These are phyloP conservation scores for Lophiostoma macrostomum DNA, from an alignment of 495 filamentous ascomycete species.

Conservation along the genomic window DNA sequence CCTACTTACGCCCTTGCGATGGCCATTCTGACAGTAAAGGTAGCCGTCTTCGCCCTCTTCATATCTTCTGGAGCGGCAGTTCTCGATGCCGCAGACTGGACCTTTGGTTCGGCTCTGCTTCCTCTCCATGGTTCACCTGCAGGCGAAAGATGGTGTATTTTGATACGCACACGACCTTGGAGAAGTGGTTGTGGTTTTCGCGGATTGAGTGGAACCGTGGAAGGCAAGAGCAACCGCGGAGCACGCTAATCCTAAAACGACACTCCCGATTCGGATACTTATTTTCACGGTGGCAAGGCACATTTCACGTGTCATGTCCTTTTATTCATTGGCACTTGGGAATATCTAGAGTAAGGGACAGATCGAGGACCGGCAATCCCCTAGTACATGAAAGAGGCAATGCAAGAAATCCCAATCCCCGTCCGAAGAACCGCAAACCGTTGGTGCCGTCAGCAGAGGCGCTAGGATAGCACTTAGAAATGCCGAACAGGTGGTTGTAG, in stretches of 20 bases:
- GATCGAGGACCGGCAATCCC: constrained; percentile 30
- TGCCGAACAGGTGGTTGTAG: constrained; percentile 20
- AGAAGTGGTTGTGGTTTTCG: background rate
- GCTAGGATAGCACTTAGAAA: constrained; percentile 25
- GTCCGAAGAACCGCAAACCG: constrained; percentile 31
- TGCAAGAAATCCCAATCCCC: constrained; percentile 34
- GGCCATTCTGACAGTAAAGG: constrained; percentile 54
- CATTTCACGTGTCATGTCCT: constrained; percentile 4
- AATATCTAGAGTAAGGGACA: constrained; percentile 18
- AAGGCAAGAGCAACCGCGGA: background rate
- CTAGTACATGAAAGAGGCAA: constrained; percentile 29
- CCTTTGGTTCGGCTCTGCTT: constrained; percentile 13
- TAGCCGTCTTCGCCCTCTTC: constrained; percentile 48
- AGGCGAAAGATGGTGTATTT: background rate
- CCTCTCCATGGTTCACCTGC: background rate
- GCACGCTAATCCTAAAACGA: background rate
- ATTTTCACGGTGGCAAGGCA: background rate
- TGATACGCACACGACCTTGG: background rate
- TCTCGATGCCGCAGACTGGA: constrained; percentile 35
- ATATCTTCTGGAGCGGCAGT: constrained; percentile 49
- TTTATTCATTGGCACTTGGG: constrained; percentile 24
- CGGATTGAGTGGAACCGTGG: background rate
- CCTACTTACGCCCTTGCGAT: constrained; percentile 47
- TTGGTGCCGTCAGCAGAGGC: constrained; percentile 22
- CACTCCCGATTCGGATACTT: too few relatives aligned